Evolutionary conservation across 164 flowering plant genomes (phyloP), one percentile per base, ranked within the genome.

Genomic region (Euptelea pleiosperma): DNA sequence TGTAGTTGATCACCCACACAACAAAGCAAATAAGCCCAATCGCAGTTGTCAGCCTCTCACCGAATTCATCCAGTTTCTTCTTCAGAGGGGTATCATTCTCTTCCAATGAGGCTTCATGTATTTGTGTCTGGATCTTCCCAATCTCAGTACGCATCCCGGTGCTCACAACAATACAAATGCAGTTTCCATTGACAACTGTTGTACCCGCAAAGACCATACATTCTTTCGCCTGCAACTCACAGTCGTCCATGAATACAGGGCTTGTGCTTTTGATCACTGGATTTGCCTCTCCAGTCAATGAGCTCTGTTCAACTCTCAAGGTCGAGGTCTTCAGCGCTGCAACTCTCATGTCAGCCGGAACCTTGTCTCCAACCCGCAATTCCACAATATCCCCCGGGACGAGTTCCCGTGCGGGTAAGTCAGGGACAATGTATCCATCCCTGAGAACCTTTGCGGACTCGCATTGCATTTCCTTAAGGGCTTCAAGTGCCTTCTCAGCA

Each of bases 401-500:
- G 64, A 89, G 86, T 62, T 84, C 93, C 55, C 79, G 57, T 22
- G 93, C 91, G 6, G 93, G 93, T 68, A 87, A 70, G 59, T 87
- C 84, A 0, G 89, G 89, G 9, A 79, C 81, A 37, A 60, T 57
- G 52, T 66, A 69, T 9, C 93, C 91, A 68, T 86, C 94, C 63
- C 94, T 83, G 9, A 86, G 37, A 29, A 85, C 94, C 72, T 75
- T 86, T 0, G 79, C 77, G 22, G 81, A 83, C 47, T 86, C 96
- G 65, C 82, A 79, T 52, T 91, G 97, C 87, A 91, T 79, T 69
- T 87, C 89, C 63, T 91, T 87, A 5, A 87, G 76, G 5, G 97
- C 97, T 35, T 87, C 93, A 57, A 91, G 90, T 36, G 97, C 96
- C 66, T 75, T 91, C 36, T 87, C 96, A 31, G 96, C 97, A 74